These are phyloP conservation scores for Aspergillus ostianus DNA, from an alignment of 495 filamentous ascomycete species.

Conservation along the genomic window DNA sequence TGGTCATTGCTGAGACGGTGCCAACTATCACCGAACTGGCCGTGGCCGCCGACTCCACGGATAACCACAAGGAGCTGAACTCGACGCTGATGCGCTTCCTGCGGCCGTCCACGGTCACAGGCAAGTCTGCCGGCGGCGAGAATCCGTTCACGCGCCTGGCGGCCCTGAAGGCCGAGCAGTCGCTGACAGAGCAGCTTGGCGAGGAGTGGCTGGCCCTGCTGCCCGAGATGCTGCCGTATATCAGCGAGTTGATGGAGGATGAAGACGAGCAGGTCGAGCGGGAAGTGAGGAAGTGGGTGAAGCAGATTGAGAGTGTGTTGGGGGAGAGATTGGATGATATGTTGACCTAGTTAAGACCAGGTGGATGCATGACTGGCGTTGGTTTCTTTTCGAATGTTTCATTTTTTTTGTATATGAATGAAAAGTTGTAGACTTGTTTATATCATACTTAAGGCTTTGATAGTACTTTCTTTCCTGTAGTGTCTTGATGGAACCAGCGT, in stretches of 20 bases:
- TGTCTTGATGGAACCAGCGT: too few relatives aligned
- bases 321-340: slow-evolving; percentile 87
- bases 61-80: slow-evolving; percentile 89
- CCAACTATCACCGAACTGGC: slow-evolving; percentile 75
- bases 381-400: slow-evolving; percentile 3
- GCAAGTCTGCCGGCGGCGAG: slow-evolving; percentile 50
- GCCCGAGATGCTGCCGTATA: slow-evolving; percentile 92
- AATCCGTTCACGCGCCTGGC: slow-evolving; percentile 60
- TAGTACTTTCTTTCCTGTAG: too few relatives aligned
- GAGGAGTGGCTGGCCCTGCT: slow-evolving; percentile 90
- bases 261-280: slow-evolving; percentile 89
- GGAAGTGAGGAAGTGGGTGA: slow-evolving; percentile 83
- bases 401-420: slow-evolving; percentile 5
- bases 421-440: slow-evolving; percentile 10
- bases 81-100: slow-evolving; percentile 68
- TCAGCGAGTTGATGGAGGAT: slow-evolving; percentile 92
- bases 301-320: slow-evolving; percentile 78
- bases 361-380: slow-evolving; percentile 9
- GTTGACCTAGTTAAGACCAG: slow-evolving; percentile 59
- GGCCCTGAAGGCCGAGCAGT: slow-evolving; percentile 74
- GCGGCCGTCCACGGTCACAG: slow-evolving; percentile 62
- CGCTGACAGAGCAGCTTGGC: slow-evolving; percentile 71
- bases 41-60: slow-evolving; percentile 68
- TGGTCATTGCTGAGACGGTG: slow-evolving; percentile 48
- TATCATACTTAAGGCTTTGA: background rate